A percentile compares a stretch with the other conserved stretches of the same genome.
phyloP scores from a whole-genome alignment of 306 rosid species.

The Acacia crassicarpa region DNA sequence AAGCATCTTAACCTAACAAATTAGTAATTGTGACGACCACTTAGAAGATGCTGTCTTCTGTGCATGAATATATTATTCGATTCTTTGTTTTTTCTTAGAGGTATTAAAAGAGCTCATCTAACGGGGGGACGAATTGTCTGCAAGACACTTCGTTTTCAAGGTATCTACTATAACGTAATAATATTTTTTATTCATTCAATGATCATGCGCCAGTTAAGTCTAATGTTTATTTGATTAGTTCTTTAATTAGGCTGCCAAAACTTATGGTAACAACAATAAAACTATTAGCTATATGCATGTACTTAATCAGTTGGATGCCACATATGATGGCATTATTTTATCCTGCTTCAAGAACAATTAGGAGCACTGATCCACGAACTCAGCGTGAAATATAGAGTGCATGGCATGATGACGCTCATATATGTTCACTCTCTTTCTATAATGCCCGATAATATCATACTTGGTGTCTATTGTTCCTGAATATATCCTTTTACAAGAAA shows the following conservation, averaged over 20 bases:
- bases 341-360: background rate
- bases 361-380: background rate
- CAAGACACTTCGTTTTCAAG: slow-evolving; percentile 42
- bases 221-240: slow-evolving; percentile 28
- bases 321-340: background rate
- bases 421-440: background rate
- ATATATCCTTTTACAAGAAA: background rate
- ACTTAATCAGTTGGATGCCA: background rate
- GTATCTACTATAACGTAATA: slow-evolving; percentile 33
- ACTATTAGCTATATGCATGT: background rate
- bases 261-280: background rate
- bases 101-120: background rate
- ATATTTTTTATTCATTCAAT: slow-evolving; percentile 38
- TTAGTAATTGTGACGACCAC: slow-evolving; percentile 16
- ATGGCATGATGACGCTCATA: background rate
- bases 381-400: background rate
- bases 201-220: slow-evolving; percentile 53
- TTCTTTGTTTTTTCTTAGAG: background rate
- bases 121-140: background rate
- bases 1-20: slow-evolving; percentile 33
- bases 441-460: background rate
- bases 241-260: slow-evolving; percentile 26
- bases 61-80: background rate
- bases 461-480: background rate
- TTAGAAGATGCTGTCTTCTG: slow-evolving; percentile 28